phyloP scores from a whole-genome alignment of 176 grass and related monocot species.

The Poa annua region DNA sequence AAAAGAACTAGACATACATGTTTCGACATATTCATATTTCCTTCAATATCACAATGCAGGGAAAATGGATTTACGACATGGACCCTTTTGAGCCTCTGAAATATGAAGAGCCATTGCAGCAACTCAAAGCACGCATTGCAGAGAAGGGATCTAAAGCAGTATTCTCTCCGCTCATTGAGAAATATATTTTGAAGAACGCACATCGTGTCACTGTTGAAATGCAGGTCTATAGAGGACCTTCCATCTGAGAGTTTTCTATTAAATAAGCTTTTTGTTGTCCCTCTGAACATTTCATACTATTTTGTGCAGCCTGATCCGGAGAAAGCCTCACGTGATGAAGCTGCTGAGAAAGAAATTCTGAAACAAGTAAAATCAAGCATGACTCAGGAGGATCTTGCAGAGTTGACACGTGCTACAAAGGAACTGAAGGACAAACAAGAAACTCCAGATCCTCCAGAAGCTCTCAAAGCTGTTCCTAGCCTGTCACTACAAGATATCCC shows the following conservation, averaged over 20 bases:
- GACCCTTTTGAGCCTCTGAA: slow-evolving; percentile 98
- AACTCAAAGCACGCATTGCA: slow-evolving; percentile 84
- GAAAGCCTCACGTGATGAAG: slow-evolving; percentile 84
- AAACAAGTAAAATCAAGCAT: slow-evolving; percentile 82
- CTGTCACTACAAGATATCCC: slow-evolving; percentile 91
- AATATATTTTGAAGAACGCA: slow-evolving; percentile 84
- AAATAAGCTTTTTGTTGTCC: background rate
- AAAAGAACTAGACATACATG: background rate
- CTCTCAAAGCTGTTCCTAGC: slow-evolving; percentile 87
- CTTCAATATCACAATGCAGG: slow-evolving; percentile 58
- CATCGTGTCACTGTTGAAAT: slow-evolving; percentile 95
- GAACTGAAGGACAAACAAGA: slow-evolving; percentile 94
- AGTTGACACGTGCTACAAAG: slow-evolving; percentile 83
- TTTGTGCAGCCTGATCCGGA: slow-evolving; percentile 86
- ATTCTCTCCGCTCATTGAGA: slow-evolving; percentile 84
- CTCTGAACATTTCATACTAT: slow-evolving; percentile 27
- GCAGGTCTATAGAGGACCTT: slow-evolving; percentile 55
- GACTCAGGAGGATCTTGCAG: slow-evolving; percentile 89
- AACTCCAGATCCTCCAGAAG: slow-evolving; percentile 96
- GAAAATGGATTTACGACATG: slow-evolving; percentile 99
- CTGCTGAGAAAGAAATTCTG: slow-evolving; percentile 79
- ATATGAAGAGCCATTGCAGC: slow-evolving; percentile 86
- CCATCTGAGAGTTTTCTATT: slow-evolving; percentile 16
- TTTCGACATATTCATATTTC: slow-evolving; percentile 39
- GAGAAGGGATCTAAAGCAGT: slow-evolving; percentile 88